These are phyloP conservation scores for Platismatia glauca DNA, from an alignment of 495 filamentous ascomycete species.

Conservation along the genomic window DNA sequence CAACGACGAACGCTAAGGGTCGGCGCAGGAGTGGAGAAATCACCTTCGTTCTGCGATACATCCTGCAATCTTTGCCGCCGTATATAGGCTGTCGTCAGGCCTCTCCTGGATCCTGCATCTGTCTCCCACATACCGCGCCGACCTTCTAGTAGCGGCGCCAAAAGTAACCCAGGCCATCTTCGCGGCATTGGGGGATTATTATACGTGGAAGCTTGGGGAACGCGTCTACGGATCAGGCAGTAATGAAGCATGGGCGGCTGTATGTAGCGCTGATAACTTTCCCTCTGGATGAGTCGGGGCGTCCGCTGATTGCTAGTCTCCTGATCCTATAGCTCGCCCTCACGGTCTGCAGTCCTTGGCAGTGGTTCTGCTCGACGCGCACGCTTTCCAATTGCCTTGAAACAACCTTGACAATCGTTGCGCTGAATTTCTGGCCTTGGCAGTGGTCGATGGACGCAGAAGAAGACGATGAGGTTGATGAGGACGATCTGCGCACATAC, in stretches of 20 bases:
- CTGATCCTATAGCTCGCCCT: slow-evolving; percentile 42
- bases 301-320: slow-evolving; percentile 1
- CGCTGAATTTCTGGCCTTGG: slow-evolving; percentile 86
- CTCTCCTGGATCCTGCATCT: slow-evolving; percentile 43
- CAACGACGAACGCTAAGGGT: slow-evolving; percentile 13
- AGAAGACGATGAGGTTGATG: slow-evolving; percentile 20
- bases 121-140: slow-evolving; percentile 42
- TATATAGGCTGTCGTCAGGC: slow-evolving; percentile 56
- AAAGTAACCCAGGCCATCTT: slow-evolving; percentile 67
- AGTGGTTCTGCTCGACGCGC: slow-evolving; percentile 90
- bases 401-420: slow-evolving; percentile 73
- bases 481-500: slow-evolving; percentile 14
- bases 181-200: slow-evolving; percentile 74
- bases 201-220: slow-evolving; percentile 76
- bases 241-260: slow-evolving; percentile 57
- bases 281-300: slow-evolving; percentile 17
- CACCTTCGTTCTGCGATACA: slow-evolving; percentile 89
- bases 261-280: slow-evolving; percentile 34
- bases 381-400: slow-evolving; percentile 93
- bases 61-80: slow-evolving; percentile 68
- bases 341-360: slow-evolving; percentile 80
- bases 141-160: slow-evolving; percentile 62
- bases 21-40: slow-evolving; percentile 78
- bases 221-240: slow-evolving; percentile 60
- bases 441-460: slow-evolving; percentile 36